These are phyloP conservation scores for Hygrocybe punicea DNA, from an alignment of 768 basidiomycete genomes.

Conservation along the genomic window DNA sequence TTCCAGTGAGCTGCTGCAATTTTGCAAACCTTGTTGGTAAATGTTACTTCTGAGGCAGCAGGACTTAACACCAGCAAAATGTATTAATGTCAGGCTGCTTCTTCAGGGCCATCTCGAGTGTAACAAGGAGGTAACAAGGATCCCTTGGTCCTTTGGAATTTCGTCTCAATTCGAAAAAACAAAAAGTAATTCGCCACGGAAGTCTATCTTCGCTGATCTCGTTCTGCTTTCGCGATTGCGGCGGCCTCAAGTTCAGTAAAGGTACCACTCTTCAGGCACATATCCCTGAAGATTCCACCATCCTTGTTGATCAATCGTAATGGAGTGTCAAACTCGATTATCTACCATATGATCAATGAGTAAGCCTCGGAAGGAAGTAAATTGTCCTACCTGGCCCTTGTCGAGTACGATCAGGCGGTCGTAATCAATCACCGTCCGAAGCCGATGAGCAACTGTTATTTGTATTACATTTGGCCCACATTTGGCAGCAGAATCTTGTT, in stretches of 20 bases:
- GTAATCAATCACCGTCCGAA: slow-evolving; percentile 78
- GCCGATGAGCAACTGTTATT: slow-evolving; percentile 61
- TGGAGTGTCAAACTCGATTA: slow-evolving; percentile 72
- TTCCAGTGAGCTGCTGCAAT: no score
- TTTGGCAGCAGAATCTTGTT: not conserved
- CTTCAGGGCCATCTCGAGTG: no score
- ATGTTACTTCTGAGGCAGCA: no score
- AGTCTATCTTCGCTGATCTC: no score
- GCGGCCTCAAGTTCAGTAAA: slow-evolving; percentile 57
- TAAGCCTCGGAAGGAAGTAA: not conserved
- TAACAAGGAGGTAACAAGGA: no score
- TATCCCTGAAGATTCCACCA: slow-evolving; percentile 60
- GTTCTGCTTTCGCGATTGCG: slow-evolving; percentile 46
- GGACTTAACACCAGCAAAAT: no score
- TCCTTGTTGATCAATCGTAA: slow-evolving; percentile 60
- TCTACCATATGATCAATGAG: slow-evolving; percentile 22
- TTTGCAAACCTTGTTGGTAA: no score
- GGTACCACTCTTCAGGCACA: slow-evolving; percentile 70
- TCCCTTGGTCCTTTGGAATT: no score
- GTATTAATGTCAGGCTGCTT: no score
- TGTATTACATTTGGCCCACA: not conserved
- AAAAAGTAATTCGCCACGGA: no score
- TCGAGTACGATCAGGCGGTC: slow-evolving; percentile 79
- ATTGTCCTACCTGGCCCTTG: slow-evolving; percentile 47
- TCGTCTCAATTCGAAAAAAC: no score